Conservation (phyloP, 352 stramenopile species). For the Phytopythium vexans region DNA sequence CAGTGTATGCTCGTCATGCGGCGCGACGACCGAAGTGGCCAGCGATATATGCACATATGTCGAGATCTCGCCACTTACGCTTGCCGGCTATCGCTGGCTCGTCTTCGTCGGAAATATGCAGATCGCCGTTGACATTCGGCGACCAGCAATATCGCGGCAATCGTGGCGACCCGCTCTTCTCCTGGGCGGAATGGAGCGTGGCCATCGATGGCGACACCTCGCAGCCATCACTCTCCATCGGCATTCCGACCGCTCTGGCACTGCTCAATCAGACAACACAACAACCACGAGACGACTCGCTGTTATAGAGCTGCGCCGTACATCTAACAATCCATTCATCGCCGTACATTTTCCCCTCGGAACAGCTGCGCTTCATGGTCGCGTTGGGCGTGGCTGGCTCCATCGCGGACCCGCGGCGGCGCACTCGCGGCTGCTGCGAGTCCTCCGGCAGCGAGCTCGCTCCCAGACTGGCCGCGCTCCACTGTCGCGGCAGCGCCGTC, state of each 20-base stretch:
- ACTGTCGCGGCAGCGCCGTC: constrained; percentile 16
- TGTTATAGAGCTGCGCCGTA: too few relatives aligned
- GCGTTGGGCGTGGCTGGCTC: constrained; percentile 14
- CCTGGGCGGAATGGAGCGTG: constrained; percentile 1
- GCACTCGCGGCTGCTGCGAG: constrained; percentile 52
- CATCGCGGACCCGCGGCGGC: constrained; percentile 34
- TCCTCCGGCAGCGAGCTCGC: constrained; percentile 25
- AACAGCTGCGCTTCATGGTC: constrained; percentile 56
- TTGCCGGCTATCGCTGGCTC: too few relatives aligned
- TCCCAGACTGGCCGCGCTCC: constrained; percentile 20
- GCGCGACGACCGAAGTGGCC: too few relatives aligned
- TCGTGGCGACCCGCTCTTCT: constrained; percentile 2
- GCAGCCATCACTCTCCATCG: not conserved
- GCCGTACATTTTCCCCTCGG: constrained; percentile 78
- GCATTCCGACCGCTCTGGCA: constrained; percentile 3
- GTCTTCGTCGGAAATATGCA: too few relatives aligned
- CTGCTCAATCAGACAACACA: constrained; percentile 15
- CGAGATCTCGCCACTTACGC: too few relatives aligned
- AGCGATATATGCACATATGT: too few relatives aligned
- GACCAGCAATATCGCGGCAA: constrained; percentile 4
- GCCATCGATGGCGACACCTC: constrained; percentile 6
- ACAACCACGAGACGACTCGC: not conserved
- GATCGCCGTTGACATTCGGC: not conserved
- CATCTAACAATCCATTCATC: too few relatives aligned
- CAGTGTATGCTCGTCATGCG: too few relatives aligned